Base-by-base conservation (phyloP, 164 flowering plant species). In the Platanus orientalis region DNA sequence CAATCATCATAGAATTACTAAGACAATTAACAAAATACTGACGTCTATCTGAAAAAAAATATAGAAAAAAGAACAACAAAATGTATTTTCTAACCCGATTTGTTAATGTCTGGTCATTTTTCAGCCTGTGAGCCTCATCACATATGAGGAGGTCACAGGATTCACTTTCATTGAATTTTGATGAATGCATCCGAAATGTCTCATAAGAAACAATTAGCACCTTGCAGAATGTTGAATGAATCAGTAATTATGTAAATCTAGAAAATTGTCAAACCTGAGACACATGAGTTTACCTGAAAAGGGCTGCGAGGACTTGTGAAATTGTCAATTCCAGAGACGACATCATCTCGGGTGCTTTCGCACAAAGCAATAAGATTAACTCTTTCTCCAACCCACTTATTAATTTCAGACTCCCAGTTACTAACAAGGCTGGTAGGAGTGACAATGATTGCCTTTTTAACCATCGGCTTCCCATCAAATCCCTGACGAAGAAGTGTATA, bases 391-490 rank as follows among this genome's bases (percentile, higher is more conserved):
- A 92, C 82, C 99, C 97, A 95, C 70, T 95, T 95, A 36, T 76
- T 73, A 58, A 95, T 95, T 84, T 95, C 99, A 64, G 94, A 86
- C 69, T 95, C 97, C 99, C 97, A 95, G 34, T 95, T 92, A 67
- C 97, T 88, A 9, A 95, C 97, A 53, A 95, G 92, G 71, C 99
- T 95, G 39, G 99, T 95, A 39, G 97, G 99, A 61, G 97, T 92
- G 26, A 95, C 97, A 59, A 95, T 85, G 52, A 92, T 85, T 68
- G 96, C 97, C 73, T 88, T 95, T 54, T 75, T 90, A 57, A 87
- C 97, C 91, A 87, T 83, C 48, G 99, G 92, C 51, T 87, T 87
- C 26, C 94, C 94, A 80, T 95, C 97, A 82, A 95, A 87, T 62
- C 99, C 99, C 72, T 95, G 97, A 55, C 75, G 71, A 57, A 95